Base-by-base conservation (phyloP, 2,329 filamentous ascomycete species). In the Fusarium piperis region DNA sequence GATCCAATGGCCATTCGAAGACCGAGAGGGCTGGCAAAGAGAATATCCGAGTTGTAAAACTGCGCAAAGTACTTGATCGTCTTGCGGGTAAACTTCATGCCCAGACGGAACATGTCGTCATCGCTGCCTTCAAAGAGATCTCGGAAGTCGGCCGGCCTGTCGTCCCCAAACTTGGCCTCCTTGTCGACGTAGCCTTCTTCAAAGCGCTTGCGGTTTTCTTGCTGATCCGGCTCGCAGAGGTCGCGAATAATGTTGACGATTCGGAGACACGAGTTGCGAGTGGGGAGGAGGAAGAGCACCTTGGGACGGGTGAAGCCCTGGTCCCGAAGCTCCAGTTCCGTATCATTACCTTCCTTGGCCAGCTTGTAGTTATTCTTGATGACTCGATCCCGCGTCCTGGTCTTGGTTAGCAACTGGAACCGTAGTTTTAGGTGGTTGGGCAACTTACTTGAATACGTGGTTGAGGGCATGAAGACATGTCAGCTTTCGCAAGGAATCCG, bases 221-320 rank as follows among this genome's bases (percentile, higher is more conserved):
- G 94, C 77, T 98, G 95, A 64, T 98, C 95, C 1, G 94, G 93
- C 67, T 92, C 87, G 81, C 91, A 93, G 26, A 97, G 82, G 6
- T 89, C 86, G 44, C 92, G 91, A 48, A 99, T 94, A 41, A 88
- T 89, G 55, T 97, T 90, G 38, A 97, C 86, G 74, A 93, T 91
- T 56, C 91, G 90, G 30, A 93, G 92, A 73, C 94, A 97, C 1
- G 94, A 92, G 77, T 98, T 91, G 62, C 95, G 90, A 0, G 96
- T 98, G 4, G 96, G 95, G 1, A 98, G 85, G 18, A 99, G 86
- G 80, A 98, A 93, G 20, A 99, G 87, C 8, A 98, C 92, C 79
- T 98, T 98, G 9, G 96, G 96, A 6, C 96, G 87, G 0, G 95
- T 98, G 81, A 98, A 99, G 0, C 96, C 96, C 81, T 99, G 96